A percentile compares a stretch with the other conserved stretches of the same genome.
Conservation (phyloP, 1,284 basidiomycete species). For the Sporisorium scitamineum region DNA sequence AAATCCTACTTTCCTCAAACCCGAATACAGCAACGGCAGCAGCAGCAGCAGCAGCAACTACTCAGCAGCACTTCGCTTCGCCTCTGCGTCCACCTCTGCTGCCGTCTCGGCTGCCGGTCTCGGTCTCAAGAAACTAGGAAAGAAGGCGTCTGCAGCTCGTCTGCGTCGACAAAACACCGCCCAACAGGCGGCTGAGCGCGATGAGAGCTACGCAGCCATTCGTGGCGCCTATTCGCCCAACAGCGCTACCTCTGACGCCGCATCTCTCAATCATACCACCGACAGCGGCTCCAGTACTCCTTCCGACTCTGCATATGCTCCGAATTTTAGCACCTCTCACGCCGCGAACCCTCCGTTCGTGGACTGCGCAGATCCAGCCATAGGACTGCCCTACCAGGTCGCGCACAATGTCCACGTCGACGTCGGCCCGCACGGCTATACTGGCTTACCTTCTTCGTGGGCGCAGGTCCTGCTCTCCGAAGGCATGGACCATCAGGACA, state of each 20-base stretch:
- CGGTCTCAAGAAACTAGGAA: conserved; percentile 55
- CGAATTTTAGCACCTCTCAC: conserved; percentile 3
- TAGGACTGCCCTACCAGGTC: conserved; percentile 57
- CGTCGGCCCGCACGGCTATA: conserved; percentile 57
- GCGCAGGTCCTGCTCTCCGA: conserved; percentile 45
- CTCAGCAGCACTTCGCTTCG: conserved; percentile 35
- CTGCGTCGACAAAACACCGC: conserved; percentile 32
- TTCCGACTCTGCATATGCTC: conserved; percentile 4
- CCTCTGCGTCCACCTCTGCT: conserved; percentile 42
- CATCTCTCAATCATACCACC: not conserved
- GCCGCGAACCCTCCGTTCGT: conserved; percentile 14
- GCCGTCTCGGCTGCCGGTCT: conserved; percentile 49
- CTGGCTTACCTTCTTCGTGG: conserved; percentile 56
- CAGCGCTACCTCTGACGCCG: not conserved
- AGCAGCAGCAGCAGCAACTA: conserved; percentile 12
- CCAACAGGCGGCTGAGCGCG: conserved; percentile 28
- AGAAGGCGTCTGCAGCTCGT: conserved; percentile 47
- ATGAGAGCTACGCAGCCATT: conserved; percentile 28
- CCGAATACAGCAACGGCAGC: conserved; percentile 12
- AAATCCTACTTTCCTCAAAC: not conserved
- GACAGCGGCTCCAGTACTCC: not conserved
- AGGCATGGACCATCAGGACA: conserved; percentile 35
- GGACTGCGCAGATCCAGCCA: conserved; percentile 48
- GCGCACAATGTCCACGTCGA: conserved; percentile 63
- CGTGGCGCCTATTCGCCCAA: conserved; percentile 6